Percentiles rank a stretch among this genome's conserved stretches.
Evolutionary conservation across 129 eudicot species (phyloP).

Genomic region (Oenanthe sinensis): DNA sequence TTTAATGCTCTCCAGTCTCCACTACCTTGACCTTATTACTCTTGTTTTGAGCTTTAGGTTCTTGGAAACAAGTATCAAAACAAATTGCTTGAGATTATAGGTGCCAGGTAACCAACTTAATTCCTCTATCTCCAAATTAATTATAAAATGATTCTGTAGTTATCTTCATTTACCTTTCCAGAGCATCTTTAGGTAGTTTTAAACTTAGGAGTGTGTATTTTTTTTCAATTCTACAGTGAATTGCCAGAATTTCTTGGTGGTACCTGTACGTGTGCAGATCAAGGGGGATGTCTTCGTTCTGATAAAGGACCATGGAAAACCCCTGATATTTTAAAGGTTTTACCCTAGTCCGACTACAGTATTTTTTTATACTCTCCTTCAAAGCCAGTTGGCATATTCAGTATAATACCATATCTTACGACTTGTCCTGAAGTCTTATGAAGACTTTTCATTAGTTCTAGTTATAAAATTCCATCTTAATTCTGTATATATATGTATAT

Average conservation of each 20-base stretch:
- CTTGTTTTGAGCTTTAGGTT: conserved; percentile 40
- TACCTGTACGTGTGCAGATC: conserved; percentile 75
- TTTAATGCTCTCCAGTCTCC: not conserved
- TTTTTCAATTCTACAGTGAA: conserved; percentile 53
- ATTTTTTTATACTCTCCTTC: not conserved
- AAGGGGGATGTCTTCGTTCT: conserved; percentile 87
- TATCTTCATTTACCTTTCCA: not conserved
- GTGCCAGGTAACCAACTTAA: conserved; percentile 49
- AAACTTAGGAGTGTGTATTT: not conserved
- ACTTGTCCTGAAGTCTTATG: not conserved
- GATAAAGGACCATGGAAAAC: conserved; percentile 97
- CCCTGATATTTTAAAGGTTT: conserved; percentile 76
- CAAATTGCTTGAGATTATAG: conserved; percentile 80
- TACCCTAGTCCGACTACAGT: not conserved
- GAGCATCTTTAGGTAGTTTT: not conserved
- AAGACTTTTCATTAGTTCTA: not conserved
- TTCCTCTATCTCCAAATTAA: not conserved
- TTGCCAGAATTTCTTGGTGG: conserved; percentile 90
- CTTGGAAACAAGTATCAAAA: conserved; percentile 82
- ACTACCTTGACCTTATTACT: not conserved
- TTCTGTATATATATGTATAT: conserved; percentile 1
- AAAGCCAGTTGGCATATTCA: not conserved
- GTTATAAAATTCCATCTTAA: not conserved
- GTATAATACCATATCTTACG: not conserved
- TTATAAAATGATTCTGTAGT: not conserved